Conservation (phyloP, 805 yeast species). For the Candida sphagnicola region DNA sequence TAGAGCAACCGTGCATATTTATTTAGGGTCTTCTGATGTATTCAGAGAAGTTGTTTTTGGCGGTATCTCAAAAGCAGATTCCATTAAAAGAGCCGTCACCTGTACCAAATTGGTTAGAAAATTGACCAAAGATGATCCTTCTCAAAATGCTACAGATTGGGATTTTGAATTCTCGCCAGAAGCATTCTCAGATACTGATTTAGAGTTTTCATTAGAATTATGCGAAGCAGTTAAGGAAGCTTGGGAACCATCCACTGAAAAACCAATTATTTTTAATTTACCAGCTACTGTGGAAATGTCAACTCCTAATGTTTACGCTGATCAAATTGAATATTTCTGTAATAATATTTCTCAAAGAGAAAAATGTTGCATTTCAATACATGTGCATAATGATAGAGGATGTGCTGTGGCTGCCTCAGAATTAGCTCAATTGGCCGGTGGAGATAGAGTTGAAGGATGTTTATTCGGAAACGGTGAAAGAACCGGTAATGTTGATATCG, state of each 20-base stretch:
- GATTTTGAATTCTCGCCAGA: slow-evolving; percentile 78
- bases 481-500: slow-evolving; percentile 82
- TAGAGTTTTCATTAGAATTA: slow-evolving; percentile 58
- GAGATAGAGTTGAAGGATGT: slow-evolving; percentile 86
- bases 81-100: slow-evolving; percentile 57
- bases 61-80: slow-evolving; percentile 55
- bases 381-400: slow-evolving; percentile 83
- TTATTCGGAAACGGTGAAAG: slow-evolving; percentile 84
- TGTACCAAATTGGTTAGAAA: slow-evolving; percentile 59
- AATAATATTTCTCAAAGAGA: slow-evolving; percentile 62
- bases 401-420: slow-evolving; percentile 90
- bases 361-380: slow-evolving; percentile 69
- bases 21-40: slow-evolving; percentile 71
- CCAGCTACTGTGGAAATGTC: slow-evolving; percentile 86
- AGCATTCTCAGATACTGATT: slow-evolving; percentile 67
- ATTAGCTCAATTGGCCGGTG: slow-evolving; percentile 78
- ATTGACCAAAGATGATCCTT: slow-evolving; percentile 67
- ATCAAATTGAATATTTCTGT: slow-evolving; percentile 73
- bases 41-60: slow-evolving; percentile 67
- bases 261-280: slow-evolving; percentile 72
- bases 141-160: slow-evolving; percentile 56
- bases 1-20: slow-evolving; percentile 70
- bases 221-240: slow-evolving; percentile 74
- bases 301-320: slow-evolving; percentile 80
- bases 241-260: slow-evolving; percentile 64